Conservation (phyloP, 2,329 filamentous ascomycete species). For the Exophiala phaeomuriformis region DNA sequence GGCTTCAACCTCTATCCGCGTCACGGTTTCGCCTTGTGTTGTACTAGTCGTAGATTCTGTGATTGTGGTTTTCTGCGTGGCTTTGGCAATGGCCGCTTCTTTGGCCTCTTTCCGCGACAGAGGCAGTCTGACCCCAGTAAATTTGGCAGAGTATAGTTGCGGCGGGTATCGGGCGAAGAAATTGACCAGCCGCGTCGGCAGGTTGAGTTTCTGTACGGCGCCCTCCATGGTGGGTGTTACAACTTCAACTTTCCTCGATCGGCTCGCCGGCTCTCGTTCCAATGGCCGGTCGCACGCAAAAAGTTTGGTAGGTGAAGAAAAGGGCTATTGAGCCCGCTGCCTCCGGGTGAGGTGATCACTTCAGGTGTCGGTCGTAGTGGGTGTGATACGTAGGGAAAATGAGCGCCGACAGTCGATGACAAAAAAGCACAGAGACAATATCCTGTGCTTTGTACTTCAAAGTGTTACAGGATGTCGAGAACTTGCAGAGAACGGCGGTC, state of each 20-base stretch:
- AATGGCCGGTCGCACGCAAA: not conserved
- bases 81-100: conserved; percentile 12
- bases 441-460: too few species aligned
- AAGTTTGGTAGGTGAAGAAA: too few species aligned
- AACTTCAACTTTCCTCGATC: not conserved
- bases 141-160: conserved; percentile 39
- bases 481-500: too few species aligned
- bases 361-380: too few species aligned
- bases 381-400: too few species aligned
- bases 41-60: conserved; percentile 21
- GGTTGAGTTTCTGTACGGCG: conserved; percentile 27
- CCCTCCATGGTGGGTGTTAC: conserved; percentile 6
- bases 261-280: not conserved
- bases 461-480: too few species aligned
- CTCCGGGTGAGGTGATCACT: too few species aligned
- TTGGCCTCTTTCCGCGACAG: conserved; percentile 20
- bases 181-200: conserved; percentile 69
- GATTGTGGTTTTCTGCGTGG: conserved; percentile 1
- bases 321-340: too few species aligned
- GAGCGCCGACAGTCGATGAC: too few species aligned
- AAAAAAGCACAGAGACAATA: too few species aligned
- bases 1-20: conserved; percentile 39
- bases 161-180: conserved; percentile 92
- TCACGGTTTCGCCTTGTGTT: conserved; percentile 15
- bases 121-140: conserved; percentile 28